A percentile compares a stretch with the other conserved stretches of the same genome.
Conservation (phyloP, 805 yeast genomes). For the Limtongozyma cylindracea region DNA sequence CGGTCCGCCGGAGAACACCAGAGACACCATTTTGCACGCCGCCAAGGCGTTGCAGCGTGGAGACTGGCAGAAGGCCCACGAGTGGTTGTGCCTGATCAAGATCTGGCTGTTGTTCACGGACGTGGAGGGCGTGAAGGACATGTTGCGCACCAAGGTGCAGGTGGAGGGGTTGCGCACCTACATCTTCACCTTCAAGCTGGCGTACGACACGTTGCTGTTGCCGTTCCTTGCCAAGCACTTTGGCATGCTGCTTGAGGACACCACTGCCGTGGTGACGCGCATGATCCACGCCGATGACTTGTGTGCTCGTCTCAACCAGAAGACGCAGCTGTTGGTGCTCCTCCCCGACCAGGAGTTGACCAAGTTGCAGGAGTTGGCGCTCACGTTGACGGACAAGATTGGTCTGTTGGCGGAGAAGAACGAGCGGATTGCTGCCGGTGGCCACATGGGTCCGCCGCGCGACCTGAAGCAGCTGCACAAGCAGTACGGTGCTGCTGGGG, state of each 20-base stretch:
- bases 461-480: conserved; percentile 12
- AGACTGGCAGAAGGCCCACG: conserved; percentile 64
- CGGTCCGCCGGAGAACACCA: conserved; percentile 93
- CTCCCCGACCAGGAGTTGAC: too few species aligned
- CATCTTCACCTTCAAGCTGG: conserved; percentile 58
- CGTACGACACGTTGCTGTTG: conserved; percentile 52
- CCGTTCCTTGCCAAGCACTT: conserved; percentile 39
- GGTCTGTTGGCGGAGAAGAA: conserved; percentile 59
- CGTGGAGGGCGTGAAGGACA: conserved; percentile 34
- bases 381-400: conserved; percentile 63
- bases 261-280: conserved; percentile 38
- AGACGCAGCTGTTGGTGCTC: too few species aligned
- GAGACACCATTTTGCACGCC: conserved; percentile 83
- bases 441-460: conserved; percentile 20
- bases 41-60: conserved; percentile 74
- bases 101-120: conserved; percentile 71
- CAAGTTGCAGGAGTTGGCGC: conserved; percentile 73
- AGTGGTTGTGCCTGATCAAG: conserved; percentile 49
- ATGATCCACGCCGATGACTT: conserved; percentile 41
- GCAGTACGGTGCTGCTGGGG: too few species aligned
- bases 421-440: conserved; percentile 63
- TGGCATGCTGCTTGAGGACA: conserved; percentile 16
- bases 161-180: conserved; percentile 84
- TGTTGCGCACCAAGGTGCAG: conserved; percentile 62
- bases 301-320: too few species aligned